Evolutionary conservation across 176 grass and related monocot genomes (phyloP), one percentile per base, ranked within the genome.

Genomic region (Musa beccarii): DNA sequence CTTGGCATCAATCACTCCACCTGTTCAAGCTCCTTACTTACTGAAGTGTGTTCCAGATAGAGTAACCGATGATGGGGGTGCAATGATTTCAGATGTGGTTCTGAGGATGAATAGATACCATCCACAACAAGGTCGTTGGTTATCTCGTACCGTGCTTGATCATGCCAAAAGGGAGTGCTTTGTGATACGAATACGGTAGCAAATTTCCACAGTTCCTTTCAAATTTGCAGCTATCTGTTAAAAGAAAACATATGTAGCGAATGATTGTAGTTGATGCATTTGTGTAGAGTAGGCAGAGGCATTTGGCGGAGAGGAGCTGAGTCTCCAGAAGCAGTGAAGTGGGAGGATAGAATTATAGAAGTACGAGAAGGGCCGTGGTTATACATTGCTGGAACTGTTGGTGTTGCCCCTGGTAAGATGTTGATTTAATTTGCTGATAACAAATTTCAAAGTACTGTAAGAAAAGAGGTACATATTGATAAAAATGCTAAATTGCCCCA

Each of bases 81-180:
- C 90, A 23, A 97, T 97, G 90, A 81, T 97, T 89, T 97, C 87
- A 83, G 93, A 97, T 76, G 87, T 97, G 71, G 84, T 97, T 86
- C 79, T 97, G 72, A 81, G 79, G 70, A 92, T 85, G 82, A 93
- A 84, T 68, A 66, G 80, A 11, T 93, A 93, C 54, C 85, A 77
- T 23, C 90, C 90, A 2, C 93, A 97, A 81, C 87, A 93, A 88
- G 90, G 93, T 25, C 83, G 90, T n/a, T 97, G 88, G 90, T 72
- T 97, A 56, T 89, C 93, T 56, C 90, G 90, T 23, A 97, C 90
- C 0, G 90, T 97, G 10, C 93, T 97, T 79, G 89, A 93, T 88
- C 86, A 97, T 25, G 29, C 81, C 74, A 81, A 90, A 66, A 93
- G 71, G 78, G 93, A 97, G 74, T 97, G 93, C 76, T 93, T 97